Evolutionary conservation across 2,329 filamentous ascomycete species (phyloP), one percentile per base, ranked within the genome.

Genomic region (Cladosporium sp.): DNA sequence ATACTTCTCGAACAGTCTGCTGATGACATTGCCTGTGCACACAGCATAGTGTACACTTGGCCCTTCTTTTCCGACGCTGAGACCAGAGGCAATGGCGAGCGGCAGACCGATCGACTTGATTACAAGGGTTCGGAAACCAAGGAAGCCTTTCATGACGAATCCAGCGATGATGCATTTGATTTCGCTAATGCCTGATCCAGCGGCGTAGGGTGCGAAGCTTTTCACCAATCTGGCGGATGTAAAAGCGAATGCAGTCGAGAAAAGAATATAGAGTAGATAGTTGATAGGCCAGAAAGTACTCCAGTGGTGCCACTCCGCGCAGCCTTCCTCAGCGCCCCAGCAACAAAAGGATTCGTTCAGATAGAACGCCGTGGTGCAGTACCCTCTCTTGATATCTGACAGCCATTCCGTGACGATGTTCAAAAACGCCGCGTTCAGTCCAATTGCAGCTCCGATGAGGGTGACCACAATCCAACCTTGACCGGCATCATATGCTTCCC

Each of bases 151-250:
- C 93, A 98, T 98, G 43, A 97, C 88, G 66, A 98, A 98, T 3
- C 93, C 93, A 4, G 92, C 93, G 64, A 98, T 95, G 65, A 98
- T 97, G 70, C 90, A 95, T 70, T 98, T 98, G 77, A 98, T 98
- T 72, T 98, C 93, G 11, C 90, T 96, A 52, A 98, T 98, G 35
- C 93, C 93, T 11, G 89, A 95, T 13, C 93, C 93, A 29, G 93
- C 93, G 9, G 93, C 93, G 67, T 98, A 98, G 0, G 93, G 93
- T 4, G 93, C 91, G 69, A 93, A 97, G 1, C 82, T 83, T 66
- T 89, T 93, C 64, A 98, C 93, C 35, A 98, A 76, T 32, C 79
- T 83, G 0, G 91, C 91, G 2, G 91, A 85, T 3, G 85, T 85
- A 48, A 86, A 86, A 15, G 92, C 87, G 66, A 97, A 95, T 2